Conservation (phyloP, 257 asterid genomes). For the Solanum peruvianum region DNA sequence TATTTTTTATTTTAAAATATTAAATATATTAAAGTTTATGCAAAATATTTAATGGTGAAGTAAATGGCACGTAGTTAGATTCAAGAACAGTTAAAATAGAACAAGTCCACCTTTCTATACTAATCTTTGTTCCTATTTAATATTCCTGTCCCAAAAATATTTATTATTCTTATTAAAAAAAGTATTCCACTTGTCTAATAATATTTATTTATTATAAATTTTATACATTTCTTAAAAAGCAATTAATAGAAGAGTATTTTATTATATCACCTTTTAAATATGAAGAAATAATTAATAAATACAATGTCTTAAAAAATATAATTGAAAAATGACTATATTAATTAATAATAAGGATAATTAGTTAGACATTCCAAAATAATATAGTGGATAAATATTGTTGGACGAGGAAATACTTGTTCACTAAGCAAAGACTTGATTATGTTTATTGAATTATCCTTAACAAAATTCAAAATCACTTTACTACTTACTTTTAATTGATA, state of each 20-base stretch:
- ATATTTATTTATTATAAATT: too few species aligned
- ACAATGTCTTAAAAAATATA: too few species aligned
- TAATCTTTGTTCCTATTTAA: not conserved
- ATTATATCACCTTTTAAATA: too few species aligned
- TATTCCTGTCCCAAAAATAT: not conserved
- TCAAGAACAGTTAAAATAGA: not conserved
- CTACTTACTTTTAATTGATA: not conserved
- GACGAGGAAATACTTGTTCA: not conserved
- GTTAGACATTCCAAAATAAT: accelerated
- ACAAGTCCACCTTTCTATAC: not conserved
- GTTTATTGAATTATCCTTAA: not conserved
- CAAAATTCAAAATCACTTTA: not conserved
- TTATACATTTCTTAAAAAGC: accelerated
- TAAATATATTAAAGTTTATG: not conserved
- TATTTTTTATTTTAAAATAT: too few species aligned
- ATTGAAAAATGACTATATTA: too few species aligned
- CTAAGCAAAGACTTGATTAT: not conserved
- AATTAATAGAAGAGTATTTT: too few species aligned
- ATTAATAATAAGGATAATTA: too few species aligned
- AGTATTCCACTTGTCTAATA: too few species aligned
- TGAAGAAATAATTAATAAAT: too few species aligned
- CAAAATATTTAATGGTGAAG: not conserved
- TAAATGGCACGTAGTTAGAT: not conserved
- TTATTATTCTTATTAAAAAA: too few species aligned
- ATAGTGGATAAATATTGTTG: accelerated